Base-by-base conservation (phyloP, 139 green algal genomes). In the Choricystis sp. region DNA sequence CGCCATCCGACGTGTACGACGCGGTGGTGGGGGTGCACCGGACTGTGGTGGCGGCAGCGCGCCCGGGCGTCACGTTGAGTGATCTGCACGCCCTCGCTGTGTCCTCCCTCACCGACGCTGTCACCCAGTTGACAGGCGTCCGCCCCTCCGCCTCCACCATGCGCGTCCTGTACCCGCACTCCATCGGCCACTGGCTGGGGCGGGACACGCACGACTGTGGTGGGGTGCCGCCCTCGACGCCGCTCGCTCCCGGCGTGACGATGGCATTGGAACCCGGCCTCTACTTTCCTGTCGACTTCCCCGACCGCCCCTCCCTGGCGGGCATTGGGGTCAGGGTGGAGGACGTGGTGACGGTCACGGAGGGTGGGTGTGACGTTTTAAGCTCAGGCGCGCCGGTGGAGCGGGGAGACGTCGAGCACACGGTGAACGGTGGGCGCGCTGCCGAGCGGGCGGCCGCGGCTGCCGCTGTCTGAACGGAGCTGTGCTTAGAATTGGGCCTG, bases 251-350 rank as follows among this genome's bases (percentile, higher is more conserved):
- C 24, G 83, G 85, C 4, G 71, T 83, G 26, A 74, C 85, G 26
- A 70, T 94, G 49, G 90, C 87, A 2, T 76, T 95, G 22, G 86
- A 95, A 67, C 87, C 87, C 14, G 87, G 81, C 16, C 63, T 94
- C 28, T 95, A 95, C 74, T 85, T 95, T 16, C 83, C 85, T 67
- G 3, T 58, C 60, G 27, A 83, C 64, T 69, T 52, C 40, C 40
- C 9, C 40, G 40, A 9, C 40, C 40, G 40, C 9, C 81, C 83
- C 19, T n/a, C 60, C 0, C 79, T 76, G n/a, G 60, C 49, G n/a
- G 76, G 78, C 56, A 71, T 83, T 20, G 76, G 74, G 1, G 77
- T 94, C 29, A 70, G 86, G 22, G 81, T 94, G 4, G 86, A 94
- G 70, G 86, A 94, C 63, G 85, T 90, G 61, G 79, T 94, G 27